Conservation (phyloP, 768 basidiomycete genomes). For the Suillus clintonianus region DNA sequence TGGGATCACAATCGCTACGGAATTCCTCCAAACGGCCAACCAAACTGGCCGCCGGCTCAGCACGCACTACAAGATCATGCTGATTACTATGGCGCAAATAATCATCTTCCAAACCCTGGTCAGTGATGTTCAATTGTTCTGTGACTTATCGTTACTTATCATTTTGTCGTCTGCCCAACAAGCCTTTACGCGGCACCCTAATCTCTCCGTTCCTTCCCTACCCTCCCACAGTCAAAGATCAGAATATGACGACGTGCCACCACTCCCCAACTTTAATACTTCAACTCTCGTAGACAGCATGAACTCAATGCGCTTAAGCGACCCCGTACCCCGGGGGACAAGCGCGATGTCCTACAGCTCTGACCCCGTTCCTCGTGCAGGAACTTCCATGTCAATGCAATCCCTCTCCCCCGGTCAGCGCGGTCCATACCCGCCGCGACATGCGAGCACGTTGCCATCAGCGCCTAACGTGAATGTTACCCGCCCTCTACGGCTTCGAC, state of each 20-base stretch:
- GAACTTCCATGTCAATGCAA: conserved; percentile 59
- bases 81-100: conserved; percentile 17
- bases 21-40: conserved; percentile 6
- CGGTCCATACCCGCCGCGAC: conserved; percentile 38
- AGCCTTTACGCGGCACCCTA: conserved; percentile 43
- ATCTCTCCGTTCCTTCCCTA: conserved; percentile 50
- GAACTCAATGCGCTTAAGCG: conserved; percentile 53
- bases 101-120: conserved; percentile 16
- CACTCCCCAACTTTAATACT: conserved; percentile 45
- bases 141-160: conserved; percentile 5
- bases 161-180: conserved; percentile 15
- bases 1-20: not conserved
- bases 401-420: conserved; percentile 29
- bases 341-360: conserved; percentile 26
- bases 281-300: conserved; percentile 52
- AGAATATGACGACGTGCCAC: conserved; percentile 30
- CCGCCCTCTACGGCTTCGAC: conserved; percentile 20
- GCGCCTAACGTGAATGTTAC: conserved; percentile 19
- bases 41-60: conserved; percentile 9
- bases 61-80: conserved; percentile 7
- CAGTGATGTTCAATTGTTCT: conserved; percentile 11
- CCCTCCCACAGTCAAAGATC: conserved; percentile 37
- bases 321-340: conserved; percentile 35
- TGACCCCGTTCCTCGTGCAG: conserved; percentile 56
- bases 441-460: conserved; percentile 44